phyloP scores from a whole-genome alignment of 768 basidiomycete species.

The Xerocomus spinulosus region DNA sequence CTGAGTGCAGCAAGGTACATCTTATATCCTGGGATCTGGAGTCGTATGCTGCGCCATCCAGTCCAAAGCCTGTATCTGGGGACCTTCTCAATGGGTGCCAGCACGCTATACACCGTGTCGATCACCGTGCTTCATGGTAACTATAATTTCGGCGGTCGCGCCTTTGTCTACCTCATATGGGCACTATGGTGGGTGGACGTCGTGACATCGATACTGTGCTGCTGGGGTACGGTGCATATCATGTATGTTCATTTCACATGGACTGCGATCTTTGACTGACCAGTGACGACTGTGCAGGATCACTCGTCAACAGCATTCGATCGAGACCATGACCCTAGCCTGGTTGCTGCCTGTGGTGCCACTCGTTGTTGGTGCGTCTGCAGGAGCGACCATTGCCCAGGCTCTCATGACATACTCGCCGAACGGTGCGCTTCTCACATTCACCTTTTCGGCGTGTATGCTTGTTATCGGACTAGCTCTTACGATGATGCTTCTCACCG shows the following conservation, averaged over 20 bases:
- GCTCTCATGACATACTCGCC: constrained; percentile 44
- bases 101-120: constrained; percentile 53
- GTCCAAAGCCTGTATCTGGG: constrained; percentile 47
- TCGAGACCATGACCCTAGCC: constrained; percentile 51
- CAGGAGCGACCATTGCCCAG: constrained; percentile 55
- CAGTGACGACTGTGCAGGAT: constrained; percentile 41
- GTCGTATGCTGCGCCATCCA: constrained; percentile 45
- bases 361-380: constrained; percentile 63
- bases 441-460: constrained; percentile 50
- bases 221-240: constrained; percentile 56
- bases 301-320: constrained; percentile 52
- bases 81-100: constrained; percentile 53
- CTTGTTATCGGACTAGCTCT: constrained; percentile 54
- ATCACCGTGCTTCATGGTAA: constrained; percentile 41
- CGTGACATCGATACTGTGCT: constrained; percentile 50
- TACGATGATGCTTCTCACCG: constrained; percentile 61
- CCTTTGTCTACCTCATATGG: constrained; percentile 55
- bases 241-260: constrained; percentile 46
- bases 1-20: constrained; percentile 49
- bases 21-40: constrained; percentile 49
- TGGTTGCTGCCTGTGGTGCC: constrained; percentile 81
- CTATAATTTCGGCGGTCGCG: constrained; percentile 46
- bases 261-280: constrained; percentile 15
- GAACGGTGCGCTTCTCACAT: constrained; percentile 49
- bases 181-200: constrained; percentile 68